Conservation (phyloP, 2,329 filamentous ascomycete species). For the Arachnopeziza araneosa region DNA sequence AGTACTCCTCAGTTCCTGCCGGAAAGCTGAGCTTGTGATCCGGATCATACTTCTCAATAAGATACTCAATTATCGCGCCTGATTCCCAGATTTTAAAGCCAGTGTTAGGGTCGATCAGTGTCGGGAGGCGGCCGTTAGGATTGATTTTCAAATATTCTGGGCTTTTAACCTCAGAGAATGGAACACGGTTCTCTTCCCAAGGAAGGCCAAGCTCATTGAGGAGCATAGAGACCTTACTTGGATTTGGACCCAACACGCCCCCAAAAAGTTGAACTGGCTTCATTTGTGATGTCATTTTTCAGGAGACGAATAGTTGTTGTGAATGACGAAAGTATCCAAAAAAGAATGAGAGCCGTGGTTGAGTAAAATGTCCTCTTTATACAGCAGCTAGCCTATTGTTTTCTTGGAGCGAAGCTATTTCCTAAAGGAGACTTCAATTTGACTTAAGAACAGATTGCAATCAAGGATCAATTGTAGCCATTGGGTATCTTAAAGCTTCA, state of each 20-base stretch:
- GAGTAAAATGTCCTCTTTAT: background rate
- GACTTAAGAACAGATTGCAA: background rate
- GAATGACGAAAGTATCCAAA: background rate
- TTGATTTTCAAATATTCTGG: slow-evolving; percentile 31
- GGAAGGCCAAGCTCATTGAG: slow-evolving; percentile 39
- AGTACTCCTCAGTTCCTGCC: slow-evolving; percentile 26
- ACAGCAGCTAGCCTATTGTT: background rate
- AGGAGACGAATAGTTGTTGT: background rate
- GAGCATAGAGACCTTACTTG: slow-evolving; percentile 38
- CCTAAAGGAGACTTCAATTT: background rate
- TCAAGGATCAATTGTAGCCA: background rate
- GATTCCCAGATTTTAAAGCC: slow-evolving; percentile 39
- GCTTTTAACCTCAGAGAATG: slow-evolving; percentile 36
- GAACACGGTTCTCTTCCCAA: slow-evolving; percentile 33
- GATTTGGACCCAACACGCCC: slow-evolving; percentile 11
- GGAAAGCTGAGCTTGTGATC: slow-evolving; percentile 32
- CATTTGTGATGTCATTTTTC: background rate
- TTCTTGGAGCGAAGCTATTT: background rate
- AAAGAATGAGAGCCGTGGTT: background rate
- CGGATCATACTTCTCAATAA: slow-evolving; percentile 37
- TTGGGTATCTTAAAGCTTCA: background rate
- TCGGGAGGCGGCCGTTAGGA: slow-evolving; percentile 26
- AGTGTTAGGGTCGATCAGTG: slow-evolving; percentile 35
- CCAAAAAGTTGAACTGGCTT: background rate
- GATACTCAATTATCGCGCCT: slow-evolving; percentile 40